These are phyloP conservation scores for Crataegus laevigata DNA, from an alignment of 306 rosid genomes.

Conservation along the genomic window DNA sequence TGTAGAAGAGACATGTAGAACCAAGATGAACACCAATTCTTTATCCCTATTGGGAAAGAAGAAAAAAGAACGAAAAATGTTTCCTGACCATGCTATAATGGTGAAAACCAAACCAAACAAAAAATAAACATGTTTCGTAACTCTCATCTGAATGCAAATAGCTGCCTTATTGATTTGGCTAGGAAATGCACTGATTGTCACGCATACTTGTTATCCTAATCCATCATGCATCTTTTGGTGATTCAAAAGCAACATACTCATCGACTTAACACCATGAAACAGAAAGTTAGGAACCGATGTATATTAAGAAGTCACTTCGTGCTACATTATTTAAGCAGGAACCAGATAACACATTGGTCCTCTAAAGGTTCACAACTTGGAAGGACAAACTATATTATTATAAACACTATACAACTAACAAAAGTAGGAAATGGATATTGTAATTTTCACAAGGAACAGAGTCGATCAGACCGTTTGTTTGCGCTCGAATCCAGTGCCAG, in stretches of 20 bases:
- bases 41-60: too few species aligned
- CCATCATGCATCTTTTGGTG: background rate
- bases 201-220: background rate
- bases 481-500: conserved; percentile 53
- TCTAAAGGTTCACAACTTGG: background rate
- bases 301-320: background rate
- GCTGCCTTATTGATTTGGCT: background rate
- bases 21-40: background rate
- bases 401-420: background rate
- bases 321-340: background rate
- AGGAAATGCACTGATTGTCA: background rate
- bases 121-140: background rate
- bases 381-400: background rate
- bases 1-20: background rate
- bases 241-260: background rate
- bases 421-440: background rate
- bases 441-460: background rate
- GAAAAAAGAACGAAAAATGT: background rate
- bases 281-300: background rate
- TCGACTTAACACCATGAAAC: background rate
- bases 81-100: background rate
- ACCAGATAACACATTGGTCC: background rate
- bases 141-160: background rate
- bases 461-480: conserved; percentile 48
- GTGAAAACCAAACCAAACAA: background rate